Conservation (phyloP, 2,329 filamentous ascomycete genomes). For the Botrytis aclada region DNA sequence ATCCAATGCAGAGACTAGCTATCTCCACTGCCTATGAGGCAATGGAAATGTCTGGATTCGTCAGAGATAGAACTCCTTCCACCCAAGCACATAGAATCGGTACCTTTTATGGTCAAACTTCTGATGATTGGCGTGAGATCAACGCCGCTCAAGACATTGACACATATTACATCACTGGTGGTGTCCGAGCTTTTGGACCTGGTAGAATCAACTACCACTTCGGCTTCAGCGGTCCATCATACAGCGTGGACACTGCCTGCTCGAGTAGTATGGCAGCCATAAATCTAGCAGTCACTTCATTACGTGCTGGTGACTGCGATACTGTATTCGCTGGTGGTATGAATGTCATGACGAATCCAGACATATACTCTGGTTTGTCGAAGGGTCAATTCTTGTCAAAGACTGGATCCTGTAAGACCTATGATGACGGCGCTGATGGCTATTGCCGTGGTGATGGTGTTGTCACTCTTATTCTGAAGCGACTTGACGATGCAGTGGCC, state of each 20-base stretch:
- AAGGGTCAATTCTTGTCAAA: constrained; percentile 45
- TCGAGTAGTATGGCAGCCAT: constrained; percentile 54
- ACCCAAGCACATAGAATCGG: constrained; percentile 42
- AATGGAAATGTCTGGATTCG: constrained; percentile 18
- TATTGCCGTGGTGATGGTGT: constrained; percentile 39
- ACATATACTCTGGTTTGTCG: constrained; percentile 25
- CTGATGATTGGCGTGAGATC: constrained; percentile 25
- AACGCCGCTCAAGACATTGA: constrained; percentile 30
- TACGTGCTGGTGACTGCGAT: constrained; percentile 46
- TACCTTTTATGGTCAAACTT: constrained; percentile 26
- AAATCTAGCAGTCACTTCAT: constrained; percentile 50
- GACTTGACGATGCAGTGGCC: constrained; percentile 38
- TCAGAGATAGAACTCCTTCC: constrained; percentile 27
- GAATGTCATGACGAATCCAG: constrained; percentile 34
- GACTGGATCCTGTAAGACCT: constrained; percentile 42
- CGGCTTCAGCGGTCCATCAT: constrained; percentile 47
- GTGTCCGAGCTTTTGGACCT: constrained; percentile 31
- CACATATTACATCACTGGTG: constrained; percentile 33
- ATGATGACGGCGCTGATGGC: constrained; percentile 23
- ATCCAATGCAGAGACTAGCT: constrained; percentile 74
- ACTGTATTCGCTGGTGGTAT: constrained; percentile 43
- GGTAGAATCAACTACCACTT: constrained; percentile 42
- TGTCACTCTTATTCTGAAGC: constrained; percentile 55
- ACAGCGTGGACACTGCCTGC: constrained; percentile 59
- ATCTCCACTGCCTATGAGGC: constrained; percentile 73